A percentile compares a stretch with the other conserved stretches of the same genome.
Evolutionary conservation across 768 basidiomycete genomes (phyloP).

Genomic region (Pulveroboletus frians): DNA sequence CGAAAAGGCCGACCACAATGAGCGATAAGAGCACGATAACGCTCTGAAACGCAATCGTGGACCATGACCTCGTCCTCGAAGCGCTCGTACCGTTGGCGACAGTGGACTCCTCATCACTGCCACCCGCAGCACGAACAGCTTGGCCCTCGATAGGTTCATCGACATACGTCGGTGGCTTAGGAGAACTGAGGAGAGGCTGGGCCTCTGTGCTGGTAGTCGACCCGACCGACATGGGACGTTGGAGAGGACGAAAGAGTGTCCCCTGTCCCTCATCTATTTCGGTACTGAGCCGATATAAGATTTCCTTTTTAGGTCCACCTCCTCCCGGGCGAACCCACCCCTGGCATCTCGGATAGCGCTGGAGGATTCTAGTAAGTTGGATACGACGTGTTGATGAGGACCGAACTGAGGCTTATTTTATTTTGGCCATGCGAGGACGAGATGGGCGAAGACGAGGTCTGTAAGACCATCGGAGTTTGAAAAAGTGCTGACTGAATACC

Average conservation of each 20-base stretch:
- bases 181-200: slow-evolving; percentile 21
- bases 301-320: too few species aligned
- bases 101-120: slow-evolving; percentile 18
- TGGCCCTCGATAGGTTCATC: not conserved
- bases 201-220: slow-evolving; percentile 10
- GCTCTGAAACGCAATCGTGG: slow-evolving; percentile 24
- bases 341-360: too few species aligned
- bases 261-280: not conserved
- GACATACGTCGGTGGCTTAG: slow-evolving; percentile 16
- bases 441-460: too few species aligned
- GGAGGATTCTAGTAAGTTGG: too few species aligned
- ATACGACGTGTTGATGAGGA: too few species aligned
- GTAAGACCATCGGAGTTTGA: too few species aligned
- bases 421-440: too few species aligned
- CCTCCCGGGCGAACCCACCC: too few species aligned
- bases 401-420: too few species aligned
- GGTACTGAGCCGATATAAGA: too few species aligned
- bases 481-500: too few species aligned
- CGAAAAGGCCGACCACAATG: slow-evolving; percentile 44
- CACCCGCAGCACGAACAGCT: not conserved
- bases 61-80: slow-evolving; percentile 11
- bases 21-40: slow-evolving; percentile 34
- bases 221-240: slow-evolving; percentile 17
- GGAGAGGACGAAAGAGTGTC: slow-evolving; percentile 5
- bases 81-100: not conserved